Evolutionary conservation across 352 stramenopile species (phyloP).

Genomic region (Phytophthora tentaculata): DNA sequence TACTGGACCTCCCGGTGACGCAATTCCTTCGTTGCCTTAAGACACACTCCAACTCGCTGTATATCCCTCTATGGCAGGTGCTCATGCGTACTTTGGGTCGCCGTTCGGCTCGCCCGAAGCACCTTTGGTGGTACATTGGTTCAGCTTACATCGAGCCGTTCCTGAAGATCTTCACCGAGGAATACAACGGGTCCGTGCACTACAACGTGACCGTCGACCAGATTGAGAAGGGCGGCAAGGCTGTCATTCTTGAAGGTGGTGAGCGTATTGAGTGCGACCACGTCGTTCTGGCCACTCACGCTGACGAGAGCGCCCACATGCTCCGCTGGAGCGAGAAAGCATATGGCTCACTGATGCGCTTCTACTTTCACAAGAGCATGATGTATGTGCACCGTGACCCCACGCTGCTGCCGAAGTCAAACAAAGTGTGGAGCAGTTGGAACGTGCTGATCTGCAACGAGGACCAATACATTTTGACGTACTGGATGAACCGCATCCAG

Average conservation of each 20-base stretch:
- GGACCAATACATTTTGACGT: constrained; percentile 88
- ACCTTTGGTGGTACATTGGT: constrained; percentile 88
- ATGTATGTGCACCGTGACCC: constrained; percentile 88
- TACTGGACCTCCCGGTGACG: constrained; percentile 80
- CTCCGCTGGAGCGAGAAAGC: constrained; percentile 73
- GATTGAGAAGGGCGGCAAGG: constrained; percentile 83
- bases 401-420: constrained; percentile 69
- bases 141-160: constrained; percentile 86
- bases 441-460: constrained; percentile 87
- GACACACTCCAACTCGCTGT: constrained; percentile 88
- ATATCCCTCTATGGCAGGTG: constrained; percentile 89
- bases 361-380: constrained; percentile 88
- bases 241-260: constrained; percentile 66
- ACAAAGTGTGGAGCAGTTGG: constrained; percentile 86
- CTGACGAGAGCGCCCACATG: constrained; percentile 78
- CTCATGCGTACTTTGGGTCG: constrained; percentile 72
- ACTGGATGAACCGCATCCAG: constrained; percentile 93
- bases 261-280: constrained; percentile 87
- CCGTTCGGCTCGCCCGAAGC: constrained; percentile 79
- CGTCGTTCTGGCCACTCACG: constrained; percentile 84
- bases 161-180: constrained; percentile 85
- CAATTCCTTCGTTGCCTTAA: constrained; percentile 90
- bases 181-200: constrained; percentile 78
- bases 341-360: constrained; percentile 77
- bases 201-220: constrained; percentile 74